Conservation (phyloP, 2,329 filamentous ascomycete species). For the Calonectria montana region DNA sequence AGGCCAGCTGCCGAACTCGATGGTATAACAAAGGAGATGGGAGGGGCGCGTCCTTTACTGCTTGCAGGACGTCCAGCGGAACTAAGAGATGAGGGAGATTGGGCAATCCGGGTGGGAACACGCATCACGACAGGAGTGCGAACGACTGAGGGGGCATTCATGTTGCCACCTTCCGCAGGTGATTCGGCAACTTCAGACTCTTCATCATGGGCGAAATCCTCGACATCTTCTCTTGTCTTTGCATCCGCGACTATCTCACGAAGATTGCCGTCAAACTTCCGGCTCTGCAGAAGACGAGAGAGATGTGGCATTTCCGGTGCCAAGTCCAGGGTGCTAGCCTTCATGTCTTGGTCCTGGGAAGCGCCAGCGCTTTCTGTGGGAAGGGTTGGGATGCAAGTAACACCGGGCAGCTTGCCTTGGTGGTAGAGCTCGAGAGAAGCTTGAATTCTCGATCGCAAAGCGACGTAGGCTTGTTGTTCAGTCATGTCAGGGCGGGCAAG, state of each 20-base stretch:
- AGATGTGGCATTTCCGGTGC: conserved; percentile 74
- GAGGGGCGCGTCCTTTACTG: conserved; percentile 63
- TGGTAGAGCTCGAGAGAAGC: conserved; percentile 64
- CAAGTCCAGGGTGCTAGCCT: conserved; percentile 56
- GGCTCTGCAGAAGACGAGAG: conserved; percentile 71
- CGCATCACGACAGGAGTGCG: conserved; percentile 63
- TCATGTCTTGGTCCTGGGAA: conserved; percentile 23
- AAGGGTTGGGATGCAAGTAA: conserved; percentile 57
- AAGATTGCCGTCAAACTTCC: conserved; percentile 71
- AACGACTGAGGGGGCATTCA: conserved; percentile 30
- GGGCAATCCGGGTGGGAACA: conserved; percentile 68
- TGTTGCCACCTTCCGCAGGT: conserved; percentile 19
- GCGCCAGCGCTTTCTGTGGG: conserved; percentile 6
- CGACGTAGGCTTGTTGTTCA: conserved; percentile 63
- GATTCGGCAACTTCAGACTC: conserved; percentile 58
- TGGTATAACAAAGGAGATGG: conserved; percentile 54
- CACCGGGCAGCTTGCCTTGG: conserved; percentile 62
- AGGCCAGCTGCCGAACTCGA: conserved; percentile 38
- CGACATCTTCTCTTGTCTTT: conserved; percentile 63
- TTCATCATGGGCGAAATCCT: conserved; percentile 64
- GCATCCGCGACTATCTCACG: conserved; percentile 68
- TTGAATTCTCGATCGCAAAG: conserved; percentile 64
- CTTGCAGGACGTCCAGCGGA: conserved; percentile 62
- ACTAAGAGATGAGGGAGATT: conserved; percentile 59
- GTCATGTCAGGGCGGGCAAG: conserved; percentile 58